Base-by-base conservation (phyloP, 306 rosid genomes). In the Inga leiocalycina region DNA sequence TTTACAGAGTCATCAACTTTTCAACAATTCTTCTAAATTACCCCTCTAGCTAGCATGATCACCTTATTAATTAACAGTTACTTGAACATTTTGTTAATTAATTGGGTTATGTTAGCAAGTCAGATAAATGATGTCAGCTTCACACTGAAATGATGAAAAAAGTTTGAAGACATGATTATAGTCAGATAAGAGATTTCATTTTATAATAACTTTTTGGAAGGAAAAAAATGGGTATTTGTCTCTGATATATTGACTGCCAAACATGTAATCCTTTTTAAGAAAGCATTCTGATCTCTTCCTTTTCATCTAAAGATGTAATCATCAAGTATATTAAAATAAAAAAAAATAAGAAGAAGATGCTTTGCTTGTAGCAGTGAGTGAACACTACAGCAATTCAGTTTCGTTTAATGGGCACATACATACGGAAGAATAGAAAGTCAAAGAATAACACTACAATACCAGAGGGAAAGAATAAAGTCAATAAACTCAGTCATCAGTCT, bases 391-490 rank as follows among this genome's bases (percentile, higher is more conserved):
- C 16, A 5, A 70, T 11, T 70, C 32, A 71, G 75, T 10, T 43
- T 71, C 48, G 35, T 71, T 71, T 43, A 59, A 59, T 59, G 75
- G 37, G 30, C 30, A 27, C 30, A 27, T 17, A 22, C 75, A 44
- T 71, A 44, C 56, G 37, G 76, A 72, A 72, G 22, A 45, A 24
- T 41, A 72, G 35, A 71, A 72, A 22, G 76, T 45, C 76, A 72
- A 46, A 72, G 59, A 24, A 72, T 30, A 14, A 27, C 30, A 57
- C 27, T n/a, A 20, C 20, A 0, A 49, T 49, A 57, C 10, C 54
- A 70, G 74, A 4, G 46, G 12, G 10, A 64, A 41, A 70, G 32
- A 39, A 41, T n/a, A 44, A 22, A 22, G 56, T 71, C 35, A 44
- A 30, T 32, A 2, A 32, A 27, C 30, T 32, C 34, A 32, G 34